phyloP scores from a whole-genome alignment of 106 monocot genomes.

The Platanthera zijinensis region DNA sequence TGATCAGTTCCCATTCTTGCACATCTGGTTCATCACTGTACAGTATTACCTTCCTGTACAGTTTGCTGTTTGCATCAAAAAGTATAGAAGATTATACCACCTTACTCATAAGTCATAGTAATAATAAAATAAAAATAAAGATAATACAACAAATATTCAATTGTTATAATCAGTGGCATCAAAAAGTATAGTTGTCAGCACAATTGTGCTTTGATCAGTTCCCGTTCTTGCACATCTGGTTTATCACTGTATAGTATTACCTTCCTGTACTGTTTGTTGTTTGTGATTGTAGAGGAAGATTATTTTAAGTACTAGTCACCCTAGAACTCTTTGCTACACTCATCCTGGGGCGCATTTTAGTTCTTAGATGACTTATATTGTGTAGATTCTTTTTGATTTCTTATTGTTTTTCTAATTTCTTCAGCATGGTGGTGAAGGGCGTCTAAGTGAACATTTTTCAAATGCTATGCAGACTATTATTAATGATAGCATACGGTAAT shows the following conservation, averaged over 20 bases:
- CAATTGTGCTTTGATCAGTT: not conserved
- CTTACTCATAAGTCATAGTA: too few relatives aligned
- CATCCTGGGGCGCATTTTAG: not conserved
- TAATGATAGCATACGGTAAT: conserved; percentile 73
- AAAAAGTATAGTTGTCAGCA: not conserved
- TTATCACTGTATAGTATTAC: not conserved
- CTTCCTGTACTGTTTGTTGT: not conserved
- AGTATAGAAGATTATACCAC: too few relatives aligned
- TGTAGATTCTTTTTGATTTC: not conserved
- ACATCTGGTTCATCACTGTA: not conserved
- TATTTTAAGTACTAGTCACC: not conserved
- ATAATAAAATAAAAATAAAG: too few relatives aligned
- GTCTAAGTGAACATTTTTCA: conserved; percentile 63
- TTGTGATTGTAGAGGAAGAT: not conserved
- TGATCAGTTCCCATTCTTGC: not conserved
- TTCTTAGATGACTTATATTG: not conserved
- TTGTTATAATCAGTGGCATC: not conserved
- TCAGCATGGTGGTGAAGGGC: conserved; percentile 95
- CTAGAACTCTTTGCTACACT: not conserved
- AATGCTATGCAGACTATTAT: conserved; percentile 60
- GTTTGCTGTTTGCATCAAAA: too few relatives aligned
- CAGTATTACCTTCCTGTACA: too few relatives aligned
- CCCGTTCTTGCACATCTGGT: not conserved
- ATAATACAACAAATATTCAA: too few relatives aligned
- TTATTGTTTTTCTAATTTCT: conserved; percentile 3